Conservation (phyloP, 1,139 yeast species). For the Zygoascus sp. region DNA sequence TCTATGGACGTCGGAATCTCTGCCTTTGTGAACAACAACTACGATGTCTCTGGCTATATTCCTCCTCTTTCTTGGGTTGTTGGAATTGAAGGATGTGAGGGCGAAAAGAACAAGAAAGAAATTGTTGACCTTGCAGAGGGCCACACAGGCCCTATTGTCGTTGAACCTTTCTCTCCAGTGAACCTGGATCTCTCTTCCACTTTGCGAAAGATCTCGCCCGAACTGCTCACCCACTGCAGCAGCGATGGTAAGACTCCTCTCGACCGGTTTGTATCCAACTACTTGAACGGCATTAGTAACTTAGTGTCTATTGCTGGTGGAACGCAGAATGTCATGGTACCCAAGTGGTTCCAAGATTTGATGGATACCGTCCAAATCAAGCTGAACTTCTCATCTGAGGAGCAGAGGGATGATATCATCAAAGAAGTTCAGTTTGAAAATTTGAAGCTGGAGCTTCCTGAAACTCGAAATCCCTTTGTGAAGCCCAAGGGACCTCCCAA, state of each 20-base stretch:
- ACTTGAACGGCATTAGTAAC: conserved; percentile 23
- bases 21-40: conserved; percentile 5
- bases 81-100: conserved; percentile 26
- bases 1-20: conserved; percentile 5
- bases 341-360: conserved; percentile 22
- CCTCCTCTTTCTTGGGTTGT: conserved; percentile 26
- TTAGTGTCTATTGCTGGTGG: conserved; percentile 15
- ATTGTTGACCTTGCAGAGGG: conserved; percentile 21
- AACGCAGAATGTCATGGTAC: conserved; percentile 18
- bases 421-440: conserved; percentile 23
- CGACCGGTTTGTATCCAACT: conserved; percentile 22
- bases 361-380: conserved; percentile 16
- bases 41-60: conserved; percentile 12
- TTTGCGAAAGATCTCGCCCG: conserved; percentile 18
- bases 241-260: conserved; percentile 22
- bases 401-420: conserved; percentile 22
- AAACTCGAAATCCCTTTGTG: conserved; percentile 18
- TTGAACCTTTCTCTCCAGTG: conserved; percentile 19
- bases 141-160: conserved; percentile 18
- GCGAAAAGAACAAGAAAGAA: conserved; percentile 12
- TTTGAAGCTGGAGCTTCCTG: conserved; percentile 23
- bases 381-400: conserved; percentile 15
- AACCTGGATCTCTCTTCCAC: conserved; percentile 20
- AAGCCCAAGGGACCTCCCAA: conserved; percentile 22
- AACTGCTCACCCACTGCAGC: conserved; percentile 21